Base-by-base conservation (phyloP, 139 green algal species). In the Chlamydomonas schloesseri region DNA sequence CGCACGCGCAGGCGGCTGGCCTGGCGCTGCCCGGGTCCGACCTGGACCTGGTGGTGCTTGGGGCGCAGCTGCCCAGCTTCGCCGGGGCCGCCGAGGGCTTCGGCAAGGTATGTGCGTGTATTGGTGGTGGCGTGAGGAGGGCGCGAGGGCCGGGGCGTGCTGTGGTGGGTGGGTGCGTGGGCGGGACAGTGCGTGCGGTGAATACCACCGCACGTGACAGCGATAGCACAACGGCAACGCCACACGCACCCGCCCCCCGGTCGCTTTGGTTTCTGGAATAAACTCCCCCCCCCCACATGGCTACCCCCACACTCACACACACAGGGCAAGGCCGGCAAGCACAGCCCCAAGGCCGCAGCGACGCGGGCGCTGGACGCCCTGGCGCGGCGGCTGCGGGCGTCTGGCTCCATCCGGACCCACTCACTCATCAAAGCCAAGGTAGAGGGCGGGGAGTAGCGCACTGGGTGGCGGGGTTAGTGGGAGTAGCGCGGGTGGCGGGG, bases 21-120 rank as follows among this genome's bases (percentile, higher is more conserved):
- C 64, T 85, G 42, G 79, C 79, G 15, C 79, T 85, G 31, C 81
- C 81, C 28, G 55, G 68, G 31, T 62, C 53, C n/a, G 94, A 94
- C 10, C 91, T 85, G 34, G 95, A 98, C 68, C 88, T 91, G 5
- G 88, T 91, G 47, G 84, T 91, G 60, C 55, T 91, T 55, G 84
- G 79, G 1, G 79, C 87, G 31, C 29, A 70, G 17, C 36, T 42
- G 18, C 57, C 42, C 42, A 50, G 80, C 64, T 23, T 83, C 28
- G 11, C 65, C 64, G 76, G 71, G 2, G 65, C 87, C 36, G 67
- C 65, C 18, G 72, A 82, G 71, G 72, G 71, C 24, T 58, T 58
- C 36, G 65, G 17, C 9, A 50, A 50, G 42, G 42, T 50, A 8
- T 8, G 42, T 13, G 42, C 42, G 42, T 5, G 42, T 8, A 5